These are phyloP conservation scores for Coemansia sp. DNA, from an alignment of 192 early-diverging fungal genomes.

Conservation along the genomic window DNA sequence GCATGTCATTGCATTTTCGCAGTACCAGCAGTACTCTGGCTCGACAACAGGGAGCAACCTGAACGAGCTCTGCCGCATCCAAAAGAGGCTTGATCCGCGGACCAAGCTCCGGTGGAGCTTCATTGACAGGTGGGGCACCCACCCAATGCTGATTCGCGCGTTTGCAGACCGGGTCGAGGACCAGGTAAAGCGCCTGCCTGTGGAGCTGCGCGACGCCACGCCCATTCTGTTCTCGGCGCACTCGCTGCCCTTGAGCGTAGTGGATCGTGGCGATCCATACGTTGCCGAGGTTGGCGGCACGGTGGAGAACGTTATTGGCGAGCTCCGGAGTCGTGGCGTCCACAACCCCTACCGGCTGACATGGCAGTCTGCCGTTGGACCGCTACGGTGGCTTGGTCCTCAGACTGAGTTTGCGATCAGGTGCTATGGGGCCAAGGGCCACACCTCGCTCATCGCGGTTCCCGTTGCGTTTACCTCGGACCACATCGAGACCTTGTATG, in stretches of 20 bases:
- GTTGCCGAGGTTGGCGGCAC: conserved; percentile 81
- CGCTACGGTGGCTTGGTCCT: conserved; percentile 86
- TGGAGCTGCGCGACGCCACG: conserved; percentile 68
- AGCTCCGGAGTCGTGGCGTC: conserved; percentile 53
- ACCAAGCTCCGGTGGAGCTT: conserved; percentile 80
- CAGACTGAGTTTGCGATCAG: conserved; percentile 77
- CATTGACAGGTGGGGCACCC: conserved; percentile 92
- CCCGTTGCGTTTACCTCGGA: conserved; percentile 96
- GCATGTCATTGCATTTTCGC: conserved; percentile 82
- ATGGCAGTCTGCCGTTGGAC: conserved; percentile 96
- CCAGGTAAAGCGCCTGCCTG: conserved; percentile 49
- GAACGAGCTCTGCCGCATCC: conserved; percentile 74
- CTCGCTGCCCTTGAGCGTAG: conserved; percentile 87
- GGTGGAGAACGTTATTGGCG: conserved; percentile 73
- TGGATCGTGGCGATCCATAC: conserved; percentile 89
- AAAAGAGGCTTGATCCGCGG: conserved; percentile 58
- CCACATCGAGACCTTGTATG: conserved; percentile 96
- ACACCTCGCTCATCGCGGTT: conserved; percentile 77
- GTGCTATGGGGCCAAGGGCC: conserved; percentile 66
- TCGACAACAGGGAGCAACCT: conserved; percentile 89
- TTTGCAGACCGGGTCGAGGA: conserved; percentile 76
- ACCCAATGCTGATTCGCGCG: conserved; percentile 75
- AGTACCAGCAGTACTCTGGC: conserved; percentile 97
- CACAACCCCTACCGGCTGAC: conserved; percentile 81
- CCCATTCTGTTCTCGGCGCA: conserved; percentile 93